phyloP scores from a whole-genome alignment of 331 rosid species.

The Cydonia oblonga region DNA sequence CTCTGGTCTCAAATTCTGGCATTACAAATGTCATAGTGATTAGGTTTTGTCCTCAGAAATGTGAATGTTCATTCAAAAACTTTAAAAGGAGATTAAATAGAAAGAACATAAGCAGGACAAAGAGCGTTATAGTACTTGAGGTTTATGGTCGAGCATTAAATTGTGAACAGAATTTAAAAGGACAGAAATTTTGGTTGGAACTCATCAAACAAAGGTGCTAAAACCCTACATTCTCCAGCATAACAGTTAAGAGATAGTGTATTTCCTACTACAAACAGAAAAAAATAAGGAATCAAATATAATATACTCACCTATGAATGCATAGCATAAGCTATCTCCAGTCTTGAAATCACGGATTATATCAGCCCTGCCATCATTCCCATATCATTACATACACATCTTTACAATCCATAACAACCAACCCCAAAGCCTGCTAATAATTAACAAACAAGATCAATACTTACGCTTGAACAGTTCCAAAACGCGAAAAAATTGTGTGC shows the following conservation, averaged over 20 bases:
- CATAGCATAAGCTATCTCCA: conserved; percentile 92
- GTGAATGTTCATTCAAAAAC: neutral
- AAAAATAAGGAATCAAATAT: neutral
- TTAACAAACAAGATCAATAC: conserved; percentile 22
- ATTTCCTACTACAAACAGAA: neutral
- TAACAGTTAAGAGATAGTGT: neutral
- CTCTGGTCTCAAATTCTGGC: conserved; percentile 71
- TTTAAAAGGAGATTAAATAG: neutral
- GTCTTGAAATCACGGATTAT: conserved; percentile 84
- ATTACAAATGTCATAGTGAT: conserved; percentile 5
- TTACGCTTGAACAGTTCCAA: conserved; percentile 76
- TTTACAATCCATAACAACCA: neutral
- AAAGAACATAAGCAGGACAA: neutral
- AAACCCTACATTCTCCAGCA: neutral
- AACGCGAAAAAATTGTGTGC: conserved; percentile 88
- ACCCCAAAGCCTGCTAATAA: neutral
- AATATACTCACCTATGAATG: conserved; percentile 65
- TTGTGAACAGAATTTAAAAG: neutral
- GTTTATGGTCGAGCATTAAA: neutral
- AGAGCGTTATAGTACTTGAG: neutral
- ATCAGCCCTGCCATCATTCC: conserved; percentile 64
- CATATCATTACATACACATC: conserved; percentile 19
- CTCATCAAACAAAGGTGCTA: neutral
- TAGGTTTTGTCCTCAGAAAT: conserved; percentile 9
- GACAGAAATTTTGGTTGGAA: neutral